These are phyloP conservation scores for Calocybe indica DNA, from an alignment of 768 basidiomycete genomes.

Conservation along the genomic window DNA sequence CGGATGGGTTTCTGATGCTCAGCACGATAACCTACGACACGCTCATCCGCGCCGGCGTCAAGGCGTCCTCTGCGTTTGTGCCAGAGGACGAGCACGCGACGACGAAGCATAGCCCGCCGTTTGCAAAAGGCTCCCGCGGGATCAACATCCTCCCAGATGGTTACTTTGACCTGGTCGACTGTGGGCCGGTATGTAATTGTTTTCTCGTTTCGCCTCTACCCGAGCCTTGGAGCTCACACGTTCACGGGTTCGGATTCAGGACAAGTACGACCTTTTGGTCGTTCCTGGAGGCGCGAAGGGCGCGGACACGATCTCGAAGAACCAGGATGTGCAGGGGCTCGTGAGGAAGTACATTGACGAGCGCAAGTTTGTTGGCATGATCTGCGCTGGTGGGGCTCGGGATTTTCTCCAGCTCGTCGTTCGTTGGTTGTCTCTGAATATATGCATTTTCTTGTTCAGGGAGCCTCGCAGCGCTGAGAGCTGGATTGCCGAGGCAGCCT, in stretches of 20 bases:
- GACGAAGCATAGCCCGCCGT: conserved; percentile 30
- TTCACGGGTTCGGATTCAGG: conserved; percentile 27
- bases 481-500: conserved; percentile 54
- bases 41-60: conserved; percentile 69
- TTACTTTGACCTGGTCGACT: conserved; percentile 37
- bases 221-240: too few species aligned
- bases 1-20: background rate
- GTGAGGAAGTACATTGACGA: conserved; percentile 49
- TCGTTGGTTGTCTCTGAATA: background rate
- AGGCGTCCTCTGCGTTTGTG: conserved; percentile 60
- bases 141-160: conserved; percentile 67
- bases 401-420: background rate
- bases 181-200: conserved; percentile 37
- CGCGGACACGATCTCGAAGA: conserved; percentile 64
- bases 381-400: conserved; percentile 63
- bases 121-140: conserved; percentile 65
- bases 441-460: conserved; percentile 30
- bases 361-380: conserved; percentile 71
- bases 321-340: conserved; percentile 52
- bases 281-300: conserved; percentile 79
- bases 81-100: conserved; percentile 24
- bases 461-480: conserved; percentile 60
- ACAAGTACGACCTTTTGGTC: conserved; percentile 60
- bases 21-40: conserved; percentile 82
- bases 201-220: background rate